Base-by-base conservation (phyloP, 306 rosid genomes). In the Gastrolobium bilobum region DNA sequence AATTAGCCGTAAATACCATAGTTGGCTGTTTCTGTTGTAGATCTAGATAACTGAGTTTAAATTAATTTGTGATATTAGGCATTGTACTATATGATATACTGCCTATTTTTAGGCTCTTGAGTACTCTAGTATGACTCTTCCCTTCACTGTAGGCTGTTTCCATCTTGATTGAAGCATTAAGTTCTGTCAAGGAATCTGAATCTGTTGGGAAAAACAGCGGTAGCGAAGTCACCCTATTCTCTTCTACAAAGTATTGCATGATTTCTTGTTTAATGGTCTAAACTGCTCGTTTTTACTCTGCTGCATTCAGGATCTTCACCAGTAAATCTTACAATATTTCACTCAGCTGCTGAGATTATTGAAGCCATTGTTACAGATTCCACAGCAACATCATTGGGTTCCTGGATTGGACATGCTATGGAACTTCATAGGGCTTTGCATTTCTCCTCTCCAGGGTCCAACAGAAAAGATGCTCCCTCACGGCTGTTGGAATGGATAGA, bases 401-500 rank as follows among this genome's bases (percentile, higher is more conserved):
- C 94, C 37, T 95, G 99, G 99, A 90, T 95, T 73, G 92, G 90
- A 72, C 97, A 88, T 91, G 98, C 94, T 67, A 62, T 82, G 86
- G 99, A 95, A 69, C 95, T 95, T 78, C 92, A 93, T 62, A 91
- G 90, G 80, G 93, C 97, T 68, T 87, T 95, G 77, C 90, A 91
- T 89, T 87, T 90, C 85, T 93, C 99, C 40, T 89, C 99, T 74
- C 89, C 98, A 5, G 99, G 99, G 69, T 91, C 99, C 65, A 93
- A 89, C 82, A 87, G 91, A 86, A 95, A 95, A 81, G 99, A 95
- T 90, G 97, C 98, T 81, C 99, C 99, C 48, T 81, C 98, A 52
- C 85, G 99, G 42, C 82, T 95, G 85, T 86, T 95, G 91, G 99
- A 95, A 85, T 93, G 97, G 99, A 93, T 93, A 75, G 99, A 95